phyloP scores from a whole-genome alignment of 75 land plant species.

The Gnetum montanum region DNA sequence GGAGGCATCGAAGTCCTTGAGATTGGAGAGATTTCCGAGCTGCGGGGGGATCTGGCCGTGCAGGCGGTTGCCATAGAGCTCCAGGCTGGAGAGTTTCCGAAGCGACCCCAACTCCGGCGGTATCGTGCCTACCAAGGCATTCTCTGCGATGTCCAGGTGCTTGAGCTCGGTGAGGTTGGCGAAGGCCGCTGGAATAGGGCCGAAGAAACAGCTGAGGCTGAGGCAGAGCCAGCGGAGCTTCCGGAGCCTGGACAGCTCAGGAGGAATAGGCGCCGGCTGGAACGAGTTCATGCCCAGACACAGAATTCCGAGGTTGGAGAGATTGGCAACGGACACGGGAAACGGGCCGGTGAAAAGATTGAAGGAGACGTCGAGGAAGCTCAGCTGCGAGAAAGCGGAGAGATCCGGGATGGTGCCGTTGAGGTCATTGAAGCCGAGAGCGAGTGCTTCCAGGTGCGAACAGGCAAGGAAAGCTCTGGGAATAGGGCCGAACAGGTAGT shows the following conservation, averaged over 20 bases:
- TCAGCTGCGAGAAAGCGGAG: conserved; percentile 18
- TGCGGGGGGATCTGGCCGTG: conserved; percentile 46
- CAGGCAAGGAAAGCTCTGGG: conserved; percentile 12
- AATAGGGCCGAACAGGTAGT: conserved; percentile 21
- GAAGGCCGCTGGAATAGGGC: conserved; percentile 49
- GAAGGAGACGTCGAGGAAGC: conserved; percentile 36
- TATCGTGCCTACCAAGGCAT: conserved; percentile 34
- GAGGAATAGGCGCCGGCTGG: conserved; percentile 33
- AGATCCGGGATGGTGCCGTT: conserved; percentile 36
- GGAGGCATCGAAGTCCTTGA: conserved; percentile 45
- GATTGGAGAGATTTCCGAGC: conserved; percentile 53
- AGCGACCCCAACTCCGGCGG: conserved; percentile 48
- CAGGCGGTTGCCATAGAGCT: conserved; percentile 41
- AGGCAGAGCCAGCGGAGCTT: conserved; percentile 33
- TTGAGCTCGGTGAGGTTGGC: conserved; percentile 49
- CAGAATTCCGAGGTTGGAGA: conserved; percentile 32
- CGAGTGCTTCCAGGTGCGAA: conserved; percentile 24
- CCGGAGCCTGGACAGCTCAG: conserved; percentile 21
- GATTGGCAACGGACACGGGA: conserved; percentile 40
- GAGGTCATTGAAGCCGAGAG: conserved; percentile 13
- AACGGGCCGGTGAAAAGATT: conserved; percentile 47
- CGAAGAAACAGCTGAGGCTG: conserved; percentile 37
- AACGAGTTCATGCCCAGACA: conserved; percentile 34
- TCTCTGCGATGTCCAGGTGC: conserved; percentile 43
- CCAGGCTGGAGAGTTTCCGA: conserved; percentile 33